phyloP scores from a whole-genome alignment of 106 monocot genomes.

The Dendrobium chrysotoxum region DNA sequence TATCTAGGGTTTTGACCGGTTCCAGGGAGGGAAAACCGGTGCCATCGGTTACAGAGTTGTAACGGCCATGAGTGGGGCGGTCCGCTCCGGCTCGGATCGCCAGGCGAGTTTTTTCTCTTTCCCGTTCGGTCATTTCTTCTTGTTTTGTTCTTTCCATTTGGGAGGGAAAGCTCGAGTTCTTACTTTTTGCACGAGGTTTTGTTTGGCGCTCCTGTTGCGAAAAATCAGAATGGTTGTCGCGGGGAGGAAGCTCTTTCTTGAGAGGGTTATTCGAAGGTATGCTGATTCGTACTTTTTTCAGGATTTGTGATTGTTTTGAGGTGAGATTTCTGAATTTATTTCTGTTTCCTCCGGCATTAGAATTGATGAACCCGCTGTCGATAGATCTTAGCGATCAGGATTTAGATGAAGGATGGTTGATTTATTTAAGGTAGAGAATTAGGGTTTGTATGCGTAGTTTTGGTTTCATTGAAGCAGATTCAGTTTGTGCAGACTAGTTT shows the following conservation, averaged over 20 bases:
- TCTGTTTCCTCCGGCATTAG: neutral
- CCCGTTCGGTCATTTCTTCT: neutral
- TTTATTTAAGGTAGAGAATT: neutral
- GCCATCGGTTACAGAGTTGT: slow-evolving; percentile 15
- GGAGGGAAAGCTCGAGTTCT: neutral
- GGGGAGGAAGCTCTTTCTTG: neutral
- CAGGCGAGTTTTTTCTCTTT: slow-evolving; percentile 7
- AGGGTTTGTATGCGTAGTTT: neutral
- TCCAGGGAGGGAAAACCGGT: slow-evolving; percentile 15
- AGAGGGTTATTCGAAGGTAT: neutral
- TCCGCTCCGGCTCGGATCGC: slow-evolving; percentile 29
- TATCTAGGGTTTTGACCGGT: slow-evolving; percentile 15
- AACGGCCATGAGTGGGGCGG: neutral
- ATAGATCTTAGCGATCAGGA: neutral
- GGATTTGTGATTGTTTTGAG: neutral
- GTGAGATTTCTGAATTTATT: neutral
- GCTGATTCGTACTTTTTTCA: neutral
- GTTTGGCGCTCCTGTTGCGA: neutral
- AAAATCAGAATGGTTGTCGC: neutral
- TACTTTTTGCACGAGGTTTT: neutral
- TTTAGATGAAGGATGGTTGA: neutral
- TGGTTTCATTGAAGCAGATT: neutral
- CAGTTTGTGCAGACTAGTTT: neutral
- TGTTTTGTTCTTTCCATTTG: neutral
- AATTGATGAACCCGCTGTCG: neutral